Evolutionary conservation across 352 stramenopile species (phyloP).

Genomic region (Blastocystis sp.): DNA sequence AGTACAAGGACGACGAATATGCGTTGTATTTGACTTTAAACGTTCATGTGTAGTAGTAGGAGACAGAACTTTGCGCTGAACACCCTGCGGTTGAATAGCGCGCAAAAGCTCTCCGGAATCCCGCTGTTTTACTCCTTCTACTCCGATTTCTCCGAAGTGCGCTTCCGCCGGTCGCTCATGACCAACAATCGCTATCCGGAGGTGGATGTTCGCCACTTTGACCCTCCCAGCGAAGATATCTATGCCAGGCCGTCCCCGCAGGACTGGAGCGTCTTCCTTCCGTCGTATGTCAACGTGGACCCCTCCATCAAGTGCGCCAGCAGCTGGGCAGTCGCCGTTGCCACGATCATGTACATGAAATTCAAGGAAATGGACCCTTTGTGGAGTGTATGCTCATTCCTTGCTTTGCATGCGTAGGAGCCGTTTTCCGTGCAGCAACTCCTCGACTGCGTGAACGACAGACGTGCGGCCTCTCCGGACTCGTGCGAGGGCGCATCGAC

Average conservation of each 20-base stretch:
- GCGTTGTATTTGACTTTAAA: not conserved
- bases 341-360: conserved; percentile 56
- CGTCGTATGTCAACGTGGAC: conserved; percentile 21
- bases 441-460: conserved; percentile 36
- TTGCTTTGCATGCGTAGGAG: conserved; percentile 11
- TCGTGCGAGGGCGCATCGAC: conserved; percentile 46
- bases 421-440: conserved; percentile 50
- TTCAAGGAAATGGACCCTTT: conserved; percentile 35
- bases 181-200: conserved; percentile 42
- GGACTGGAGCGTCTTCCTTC: conserved; percentile 6
- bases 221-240: not conserved
- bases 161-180: conserved; percentile 30
- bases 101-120: conserved; percentile 24
- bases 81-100: not conserved
- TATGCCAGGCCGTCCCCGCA: not conserved
- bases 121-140: conserved; percentile 13
- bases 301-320: conserved; percentile 47
- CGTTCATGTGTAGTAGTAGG: not conserved
- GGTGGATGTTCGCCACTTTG: conserved; percentile 9
- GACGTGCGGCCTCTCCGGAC: conserved; percentile 6
- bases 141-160: conserved; percentile 54
- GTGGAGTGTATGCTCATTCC: not conserved
- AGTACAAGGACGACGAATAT: conserved; percentile 66
- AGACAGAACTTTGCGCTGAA: conserved; percentile 33
- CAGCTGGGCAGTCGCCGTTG: conserved; percentile 40